Conservation (phyloP, 2,329 filamentous ascomycete genomes). For the Fusarium hainanense region DNA sequence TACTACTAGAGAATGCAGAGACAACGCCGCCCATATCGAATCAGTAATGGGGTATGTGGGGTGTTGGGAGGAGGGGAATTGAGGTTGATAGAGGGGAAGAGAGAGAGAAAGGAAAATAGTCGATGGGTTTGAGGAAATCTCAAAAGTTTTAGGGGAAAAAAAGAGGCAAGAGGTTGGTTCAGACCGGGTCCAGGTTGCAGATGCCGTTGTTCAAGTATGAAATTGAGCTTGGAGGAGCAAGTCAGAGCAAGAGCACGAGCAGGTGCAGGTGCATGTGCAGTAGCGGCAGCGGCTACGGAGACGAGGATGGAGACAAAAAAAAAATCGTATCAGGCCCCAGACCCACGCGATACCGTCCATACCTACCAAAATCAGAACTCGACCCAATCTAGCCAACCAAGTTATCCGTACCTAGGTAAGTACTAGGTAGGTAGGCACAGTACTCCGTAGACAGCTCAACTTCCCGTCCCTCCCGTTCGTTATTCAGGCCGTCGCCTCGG, state of each 20-base stretch:
- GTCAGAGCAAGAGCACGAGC: neutral
- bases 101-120: slow-evolving; percentile 8
- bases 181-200: slow-evolving; percentile 27
- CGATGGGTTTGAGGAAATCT: slow-evolving; percentile 20
- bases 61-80: slow-evolving; percentile 6
- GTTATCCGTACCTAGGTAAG: neutral
- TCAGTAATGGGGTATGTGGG: slow-evolving; percentile 36
- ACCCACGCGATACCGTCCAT: slow-evolving; percentile 9
- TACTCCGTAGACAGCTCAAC: neutral
- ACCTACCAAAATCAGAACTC: slow-evolving; percentile 6
- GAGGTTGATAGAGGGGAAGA: slow-evolving; percentile 23
- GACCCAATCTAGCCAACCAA: slow-evolving; percentile 1
- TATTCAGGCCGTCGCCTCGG: slow-evolving; percentile 41
- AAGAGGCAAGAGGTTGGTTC: slow-evolving; percentile 28
- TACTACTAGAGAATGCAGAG: slow-evolving; percentile 51
- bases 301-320: slow-evolving; percentile 12
- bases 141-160: slow-evolving; percentile 11
- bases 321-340: slow-evolving; percentile 41
- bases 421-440: slow-evolving; percentile 3
- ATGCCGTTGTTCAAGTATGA: slow-evolving; percentile 31
- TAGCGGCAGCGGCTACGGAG: slow-evolving; percentile 34
- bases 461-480: slow-evolving; percentile 14
- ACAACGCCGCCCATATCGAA: slow-evolving; percentile 56
- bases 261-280: slow-evolving; percentile 16
- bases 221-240: slow-evolving; percentile 6